Base-by-base conservation (phyloP, 257 asterid genomes). In the Jaltomata sinuosa region DNA sequence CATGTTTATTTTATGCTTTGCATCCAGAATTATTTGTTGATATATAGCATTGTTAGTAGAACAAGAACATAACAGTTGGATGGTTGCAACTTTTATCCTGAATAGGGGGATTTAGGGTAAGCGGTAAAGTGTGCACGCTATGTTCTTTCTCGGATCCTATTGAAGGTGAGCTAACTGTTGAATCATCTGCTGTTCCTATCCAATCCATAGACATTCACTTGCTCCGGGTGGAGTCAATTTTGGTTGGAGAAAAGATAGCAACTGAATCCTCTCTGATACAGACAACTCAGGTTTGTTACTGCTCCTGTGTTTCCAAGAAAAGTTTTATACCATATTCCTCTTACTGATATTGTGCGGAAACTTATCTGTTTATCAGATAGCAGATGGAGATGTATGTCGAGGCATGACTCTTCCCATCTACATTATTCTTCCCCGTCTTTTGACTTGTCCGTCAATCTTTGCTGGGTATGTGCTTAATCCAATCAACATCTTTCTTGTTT, bases 371-470 rank as follows among this genome's bases (percentile, higher is more conserved):
- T 83, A 84, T 83, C 85, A 94, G 98, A 89, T 94, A 81, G 97
- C 97, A 62, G 96, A 93, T 91, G 98, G 98, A 84, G 94, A 93
- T 87, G 91, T 93, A 84, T 89, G 90, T 78, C 91, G 91, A 65
- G 89, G 93, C 86, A 84, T 91, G 96, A 87, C 91, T 61, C 79
- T 94, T 79, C 97, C 98, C 59, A 93, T 94, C 83, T 89, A 91
- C 68, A 81, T 92, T 80, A 86, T 92, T 84, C 92, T 93, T 89
- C 98, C 98, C 12, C 97, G 98, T 21, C 97, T 94, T 77, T 85
- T 93, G 91, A 93, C 98, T 83, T 94, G 98, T 84, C 97, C 96
- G 29, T 92, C 97, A 83, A 84, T 89, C 87, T 93, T 93, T 86
- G 97, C 97, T 32, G 98, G 98, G 97, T 94, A 87, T 50, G 92